Percentiles rank a stretch among this genome's conserved stretches.
Conservation (phyloP, 257 asterid genomes). For the Rhazya stricta region DNA sequence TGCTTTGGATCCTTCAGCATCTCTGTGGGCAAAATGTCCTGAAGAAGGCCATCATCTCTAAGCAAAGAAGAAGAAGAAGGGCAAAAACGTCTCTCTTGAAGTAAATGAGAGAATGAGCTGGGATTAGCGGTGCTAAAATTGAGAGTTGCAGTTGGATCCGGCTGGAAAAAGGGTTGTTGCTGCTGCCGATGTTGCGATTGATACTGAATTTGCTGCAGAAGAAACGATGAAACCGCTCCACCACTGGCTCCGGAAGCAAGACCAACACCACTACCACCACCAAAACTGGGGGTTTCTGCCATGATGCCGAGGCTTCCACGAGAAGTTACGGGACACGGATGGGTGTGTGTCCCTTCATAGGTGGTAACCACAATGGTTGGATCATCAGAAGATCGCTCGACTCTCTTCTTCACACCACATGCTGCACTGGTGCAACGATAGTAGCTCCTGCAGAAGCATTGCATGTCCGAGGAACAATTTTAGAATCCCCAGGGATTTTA, state of each 20-base stretch:
- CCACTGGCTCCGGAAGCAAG: constrained; percentile 4
- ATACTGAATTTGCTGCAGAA: constrained; percentile 18
- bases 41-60: constrained; percentile 75
- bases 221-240: constrained; percentile 11
- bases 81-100: constrained; percentile 36
- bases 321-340: constrained; percentile 50
- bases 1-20: constrained; percentile 25
- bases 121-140: constrained; percentile 13
- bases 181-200: constrained; percentile 17
- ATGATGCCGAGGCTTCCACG: constrained; percentile 45
- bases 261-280: constrained; percentile 10
- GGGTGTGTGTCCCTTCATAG: constrained; percentile 83
- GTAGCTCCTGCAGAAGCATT: constrained; percentile 62
- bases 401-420: constrained; percentile 90
- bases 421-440: constrained; percentile 81
- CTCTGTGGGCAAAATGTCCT: constrained; percentile 59
- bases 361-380: constrained; percentile 77
- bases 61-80: constrained; percentile 34
- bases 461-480: not conserved
- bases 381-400: constrained; percentile 76
- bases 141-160: constrained; percentile 22
- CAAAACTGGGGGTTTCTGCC: constrained; percentile 31
- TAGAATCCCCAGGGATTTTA: not conserved
- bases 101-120: constrained; percentile 16
- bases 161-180: constrained; percentile 34